Percentiles rank a stretch among this genome's conserved stretches.
Conservation (phyloP, 2,329 filamentous ascomycete genomes). For the Alternaria rosae region DNA sequence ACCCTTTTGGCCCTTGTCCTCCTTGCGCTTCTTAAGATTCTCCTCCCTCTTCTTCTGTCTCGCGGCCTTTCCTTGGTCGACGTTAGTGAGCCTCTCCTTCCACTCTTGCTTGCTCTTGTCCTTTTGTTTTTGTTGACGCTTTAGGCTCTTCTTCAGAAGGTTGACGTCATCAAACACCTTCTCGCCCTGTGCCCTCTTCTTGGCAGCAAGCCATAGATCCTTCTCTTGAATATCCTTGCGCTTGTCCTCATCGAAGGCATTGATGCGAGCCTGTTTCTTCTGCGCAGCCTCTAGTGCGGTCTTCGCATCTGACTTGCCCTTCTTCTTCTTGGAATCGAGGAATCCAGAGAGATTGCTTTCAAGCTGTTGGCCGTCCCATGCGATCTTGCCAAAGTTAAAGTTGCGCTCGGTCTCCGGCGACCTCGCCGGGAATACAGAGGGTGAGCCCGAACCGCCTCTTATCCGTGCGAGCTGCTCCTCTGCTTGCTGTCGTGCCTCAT, state of each 20-base stretch:
- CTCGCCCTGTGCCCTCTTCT: constrained; percentile 87
- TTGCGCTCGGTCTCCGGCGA: constrained; percentile 64
- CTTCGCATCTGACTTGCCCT: constrained; percentile 83
- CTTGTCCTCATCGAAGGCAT: constrained; percentile 78
- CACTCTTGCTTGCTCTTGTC: constrained; percentile 92
- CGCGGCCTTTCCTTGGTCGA: constrained; percentile 57
- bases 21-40: constrained; percentile 73
- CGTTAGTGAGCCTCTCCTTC: constrained; percentile 56
- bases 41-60: constrained; percentile 60
- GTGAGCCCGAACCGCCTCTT: constrained; percentile 66
- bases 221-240: constrained; percentile 89
- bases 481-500: constrained; percentile 71
- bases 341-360: constrained; percentile 72
- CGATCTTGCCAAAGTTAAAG: constrained; percentile 90
- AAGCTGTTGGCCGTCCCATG: constrained; percentile 86
- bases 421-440: constrained; percentile 58
- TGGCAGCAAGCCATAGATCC: constrained; percentile 90
- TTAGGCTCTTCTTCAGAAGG: constrained; percentile 86
- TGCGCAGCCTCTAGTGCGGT: constrained; percentile 86
- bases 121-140: constrained; percentile 89
- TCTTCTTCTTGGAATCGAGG: constrained; percentile 74
- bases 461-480: constrained; percentile 64
- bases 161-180: constrained; percentile 86
- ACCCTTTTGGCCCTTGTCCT: constrained; percentile 78
- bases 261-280: constrained; percentile 82